Base-by-base conservation (phyloP, 345 rosid species). In the Clausena lansium region DNA sequence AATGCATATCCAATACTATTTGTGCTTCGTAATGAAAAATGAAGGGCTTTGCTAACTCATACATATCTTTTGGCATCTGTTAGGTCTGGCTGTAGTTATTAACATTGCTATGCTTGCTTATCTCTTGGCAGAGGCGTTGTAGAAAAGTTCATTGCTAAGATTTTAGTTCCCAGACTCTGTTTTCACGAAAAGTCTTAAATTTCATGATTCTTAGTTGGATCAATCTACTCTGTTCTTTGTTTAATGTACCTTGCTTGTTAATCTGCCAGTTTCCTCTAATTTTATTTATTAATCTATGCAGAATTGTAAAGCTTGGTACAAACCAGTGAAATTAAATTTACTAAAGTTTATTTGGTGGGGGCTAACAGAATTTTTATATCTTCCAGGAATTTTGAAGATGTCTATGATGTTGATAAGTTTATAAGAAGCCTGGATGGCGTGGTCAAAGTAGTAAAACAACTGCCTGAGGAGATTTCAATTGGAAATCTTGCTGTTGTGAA, bases 311-410 rank as follows among this genome's bases (percentile, higher is more conserved):
- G 50, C 32, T 55, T 25, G 36, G 17, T 73, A n/a, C 39, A 20
- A 38, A 8, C 24, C 14, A 39, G 19, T 59, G 54, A 38, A 58
- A 36, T 60, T 60, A 6, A 57, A n/a, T 47, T 57, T 72, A 58
- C 10, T 25, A 28, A 33, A 72, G 7, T 73, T 10, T 4, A 1
- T 7, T 33, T 7, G 20, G 15, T 22, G 54, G 45, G 67, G 71
- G 10, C 82, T 85, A 60, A 83, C 62, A 22, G 52, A 62, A 19
- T 52, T 61, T 57, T 27, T 9, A 9, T 68, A 54, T n/a, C 67
- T 74, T 84, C 47, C 94, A 97, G 98, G 91, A 88, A 75, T 80
- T 97, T 97, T 74, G 97, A 88, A 85, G 99, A 94, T 71, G 87
- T 97, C 63, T 97, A 97, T 80, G 94, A 94, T 75, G 92, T 84